These are phyloP conservation scores for Hyaloscypha finlandica DNA, from an alignment of 495 filamentous ascomycete species.

Conservation along the genomic window DNA sequence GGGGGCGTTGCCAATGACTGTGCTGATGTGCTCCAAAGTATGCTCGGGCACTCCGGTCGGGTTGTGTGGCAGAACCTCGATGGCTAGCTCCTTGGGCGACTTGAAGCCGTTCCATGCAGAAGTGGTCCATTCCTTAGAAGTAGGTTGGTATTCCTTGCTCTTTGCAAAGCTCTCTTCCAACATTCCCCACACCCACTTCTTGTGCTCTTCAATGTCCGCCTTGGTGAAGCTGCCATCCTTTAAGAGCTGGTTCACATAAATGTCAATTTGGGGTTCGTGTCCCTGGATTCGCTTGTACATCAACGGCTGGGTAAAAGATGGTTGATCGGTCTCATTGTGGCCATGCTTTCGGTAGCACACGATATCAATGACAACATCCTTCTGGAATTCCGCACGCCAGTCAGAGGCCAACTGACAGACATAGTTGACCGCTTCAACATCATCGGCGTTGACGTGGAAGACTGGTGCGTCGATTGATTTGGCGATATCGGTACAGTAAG, in stretches of 20 bases:
- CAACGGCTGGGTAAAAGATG: constrained; percentile 97
- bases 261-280: constrained; percentile 78
- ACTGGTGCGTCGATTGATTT: constrained; percentile 98
- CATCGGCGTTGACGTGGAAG: constrained; percentile 98
- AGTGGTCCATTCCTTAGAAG: constrained; percentile 95
- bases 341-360: constrained; percentile 99
- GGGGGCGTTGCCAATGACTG: constrained; percentile 71
- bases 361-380: constrained; percentile 95
- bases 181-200: constrained; percentile 99
- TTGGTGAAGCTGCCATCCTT: constrained; percentile 92
- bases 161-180: constrained; percentile 93
- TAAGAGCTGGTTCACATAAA: constrained; percentile 85
- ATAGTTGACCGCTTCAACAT: constrained; percentile 97
- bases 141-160: constrained; percentile 96
- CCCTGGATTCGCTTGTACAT: constrained; percentile 97
- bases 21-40: constrained; percentile 75
- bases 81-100: constrained; percentile 95
- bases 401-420: constrained; percentile 96
- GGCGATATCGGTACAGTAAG: constrained; percentile 98
- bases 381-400: constrained; percentile 97
- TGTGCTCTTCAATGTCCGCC: constrained; percentile 98
- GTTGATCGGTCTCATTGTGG: constrained; percentile 99
- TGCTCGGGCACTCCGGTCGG: constrained; percentile 75
- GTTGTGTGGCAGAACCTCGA: constrained; percentile 90
- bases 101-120: constrained; percentile 99